Conservation (phyloP, 108 stramenopile genomes). For the Cyclotella kingstonii region DNA sequence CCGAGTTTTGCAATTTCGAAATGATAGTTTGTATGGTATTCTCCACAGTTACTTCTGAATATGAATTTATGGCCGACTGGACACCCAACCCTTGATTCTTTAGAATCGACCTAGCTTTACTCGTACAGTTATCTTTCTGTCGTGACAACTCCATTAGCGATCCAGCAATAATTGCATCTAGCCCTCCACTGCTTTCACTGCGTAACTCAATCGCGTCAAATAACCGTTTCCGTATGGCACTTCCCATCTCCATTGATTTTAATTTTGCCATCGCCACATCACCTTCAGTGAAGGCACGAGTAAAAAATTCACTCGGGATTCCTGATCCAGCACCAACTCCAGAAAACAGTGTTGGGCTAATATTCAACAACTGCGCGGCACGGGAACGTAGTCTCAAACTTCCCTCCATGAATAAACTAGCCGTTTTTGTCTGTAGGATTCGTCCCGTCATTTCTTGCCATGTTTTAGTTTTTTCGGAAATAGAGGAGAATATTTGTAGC, state of each 20-base stretch:
- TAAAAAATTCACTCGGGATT: conserved; percentile 42
- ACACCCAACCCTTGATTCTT: conserved; percentile 9
- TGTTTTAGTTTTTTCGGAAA: conserved; percentile 70
- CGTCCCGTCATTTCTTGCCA: conserved; percentile 87
- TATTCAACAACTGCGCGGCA: conserved; percentile 58
- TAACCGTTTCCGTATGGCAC: conserved; percentile 70
- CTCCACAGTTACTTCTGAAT: conserved; percentile 16
- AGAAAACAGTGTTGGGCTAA: conserved; percentile 57
- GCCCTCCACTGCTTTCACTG: conserved; percentile 78
- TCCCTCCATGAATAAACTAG: conserved; percentile 79
- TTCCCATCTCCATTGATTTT: conserved; percentile 85
- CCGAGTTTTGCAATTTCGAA: conserved; percentile 53
- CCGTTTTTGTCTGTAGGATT: conserved; percentile 71
- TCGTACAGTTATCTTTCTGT: conserved; percentile 20
- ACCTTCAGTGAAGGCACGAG: conserved; percentile 83
- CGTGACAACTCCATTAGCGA: conserved; percentile 53
- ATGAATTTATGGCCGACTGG: not conserved
- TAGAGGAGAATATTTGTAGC: conserved; percentile 55
- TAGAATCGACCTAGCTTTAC: conserved; percentile 15
- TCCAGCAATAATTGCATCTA: conserved; percentile 90
- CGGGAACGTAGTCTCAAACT: conserved; percentile 70
- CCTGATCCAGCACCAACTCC: conserved; percentile 41
- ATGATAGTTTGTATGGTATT: conserved; percentile 58
- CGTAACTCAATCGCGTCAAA: conserved; percentile 81
- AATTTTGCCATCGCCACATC: conserved; percentile 85